Evolutionary conservation across 352 stramenopile genomes (phyloP).

Genomic region (Phytopythium chamaehyphon): DNA sequence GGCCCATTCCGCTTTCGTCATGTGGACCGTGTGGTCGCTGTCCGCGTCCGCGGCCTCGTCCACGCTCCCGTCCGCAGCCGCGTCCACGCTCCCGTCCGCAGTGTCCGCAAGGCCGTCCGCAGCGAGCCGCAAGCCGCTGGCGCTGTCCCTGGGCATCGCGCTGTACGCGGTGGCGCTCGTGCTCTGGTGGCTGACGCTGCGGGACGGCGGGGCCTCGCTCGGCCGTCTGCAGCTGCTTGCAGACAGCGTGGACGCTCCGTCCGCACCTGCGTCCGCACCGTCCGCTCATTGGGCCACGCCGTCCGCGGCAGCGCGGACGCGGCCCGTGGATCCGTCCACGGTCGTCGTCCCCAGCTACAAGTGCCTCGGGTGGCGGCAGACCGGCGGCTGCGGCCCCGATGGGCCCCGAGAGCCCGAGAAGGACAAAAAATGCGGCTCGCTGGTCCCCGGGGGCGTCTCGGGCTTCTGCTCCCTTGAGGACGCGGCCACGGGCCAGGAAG

Average conservation of each 20-base stretch:
- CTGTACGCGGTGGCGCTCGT: conserved; percentile 17
- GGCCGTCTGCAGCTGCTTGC: neutral
- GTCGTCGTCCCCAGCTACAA: conserved; percentile 13
- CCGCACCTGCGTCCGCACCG: neutral
- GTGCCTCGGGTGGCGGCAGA: conserved; percentile 48
- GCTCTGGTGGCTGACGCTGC: conserved; percentile 23
- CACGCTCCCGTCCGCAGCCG: neutral
- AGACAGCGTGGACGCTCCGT: neutral
- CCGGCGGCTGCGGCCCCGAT: conserved; percentile 27
- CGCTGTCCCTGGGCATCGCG: conserved; percentile 18
- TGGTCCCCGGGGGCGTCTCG: conserved; percentile 21
- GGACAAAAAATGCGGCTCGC: conserved; percentile 24
- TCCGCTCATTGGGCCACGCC: too few relatives aligned
- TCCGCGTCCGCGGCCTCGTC: neutral
- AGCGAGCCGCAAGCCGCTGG: conserved; percentile 6
- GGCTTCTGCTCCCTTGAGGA: conserved; percentile 44
- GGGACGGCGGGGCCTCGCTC: conserved; percentile 11
- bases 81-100: neutral
- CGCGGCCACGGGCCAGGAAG: conserved; percentile 17
- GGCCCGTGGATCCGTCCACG: neutral
- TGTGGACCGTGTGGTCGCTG: neutral
- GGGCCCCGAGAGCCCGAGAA: conserved; percentile 23
- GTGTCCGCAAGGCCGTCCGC: neutral
- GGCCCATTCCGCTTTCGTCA: neutral
- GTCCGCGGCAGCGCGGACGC: neutral